Conservation (phyloP, 345 rosid species). For the Aquilaria yunnanensis region DNA sequence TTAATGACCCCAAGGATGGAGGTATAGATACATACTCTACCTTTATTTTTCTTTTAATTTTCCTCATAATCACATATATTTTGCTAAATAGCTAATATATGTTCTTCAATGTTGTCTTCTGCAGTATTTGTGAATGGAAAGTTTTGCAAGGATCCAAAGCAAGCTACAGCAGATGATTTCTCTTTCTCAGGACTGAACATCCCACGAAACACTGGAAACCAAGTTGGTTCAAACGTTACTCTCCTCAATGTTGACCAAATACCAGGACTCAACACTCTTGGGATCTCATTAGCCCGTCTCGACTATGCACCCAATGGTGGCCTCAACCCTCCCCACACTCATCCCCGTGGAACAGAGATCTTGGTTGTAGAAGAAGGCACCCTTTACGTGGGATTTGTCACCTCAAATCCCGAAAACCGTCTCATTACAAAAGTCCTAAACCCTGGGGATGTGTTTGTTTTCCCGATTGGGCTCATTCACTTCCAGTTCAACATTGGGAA, state of each 20-base stretch:
- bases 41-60: background rate
- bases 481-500: constrained; percentile 25
- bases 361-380: constrained; percentile 17
- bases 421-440: constrained; percentile 18
- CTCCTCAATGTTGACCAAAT: constrained; percentile 1
- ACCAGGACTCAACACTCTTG: constrained; percentile 25
- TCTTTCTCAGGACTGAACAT: constrained; percentile 15
- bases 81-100: background rate
- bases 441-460: constrained; percentile 23
- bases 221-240: constrained; percentile 20
- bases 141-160: constrained; percentile 31
- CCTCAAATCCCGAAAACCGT: constrained; percentile 19
- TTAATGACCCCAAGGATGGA: constrained; percentile 5
- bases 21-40: background rate
- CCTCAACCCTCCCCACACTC: constrained; percentile 25
- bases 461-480: constrained; percentile 24
- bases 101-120: background rate
- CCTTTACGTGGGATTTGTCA: constrained; percentile 22
- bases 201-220: constrained; percentile 11
- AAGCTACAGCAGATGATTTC: constrained; percentile 21
- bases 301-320: constrained; percentile 24
- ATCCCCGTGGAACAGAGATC: constrained; percentile 20
- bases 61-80: no score
- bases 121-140: constrained; percentile 33
- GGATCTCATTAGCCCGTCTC: constrained; percentile 19